A percentile compares a stretch with the other conserved stretches of the same genome.
Evolutionary conservation across 345 rosid genomes (phyloP).

Genomic region (Syzygium oleosum): DNA sequence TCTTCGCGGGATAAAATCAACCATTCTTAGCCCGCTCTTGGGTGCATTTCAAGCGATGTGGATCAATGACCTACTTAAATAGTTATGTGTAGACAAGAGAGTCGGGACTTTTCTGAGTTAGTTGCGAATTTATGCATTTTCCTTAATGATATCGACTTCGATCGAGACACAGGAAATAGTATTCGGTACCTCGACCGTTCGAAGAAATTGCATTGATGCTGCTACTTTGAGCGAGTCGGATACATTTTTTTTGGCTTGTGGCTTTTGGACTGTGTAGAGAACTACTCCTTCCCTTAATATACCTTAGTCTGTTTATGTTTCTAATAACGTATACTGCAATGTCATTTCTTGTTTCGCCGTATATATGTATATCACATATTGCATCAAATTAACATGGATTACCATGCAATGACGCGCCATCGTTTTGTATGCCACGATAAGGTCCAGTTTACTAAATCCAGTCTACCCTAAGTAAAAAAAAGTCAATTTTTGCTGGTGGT

Average conservation of each 20-base stretch:
- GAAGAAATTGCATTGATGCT: neutral
- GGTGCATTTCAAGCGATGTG: neutral
- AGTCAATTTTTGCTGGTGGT: neutral
- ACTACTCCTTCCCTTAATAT: neutral
- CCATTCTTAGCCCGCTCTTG: neutral
- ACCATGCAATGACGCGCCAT: neutral
- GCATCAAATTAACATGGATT: neutral
- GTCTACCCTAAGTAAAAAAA: neutral
- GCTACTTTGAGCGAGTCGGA: accelerated
- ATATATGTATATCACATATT: neutral
- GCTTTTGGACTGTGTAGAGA: neutral
- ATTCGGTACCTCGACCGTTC: neutral
- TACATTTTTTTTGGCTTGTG: neutral
- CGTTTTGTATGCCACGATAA: neutral
- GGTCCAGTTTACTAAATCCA: neutral
- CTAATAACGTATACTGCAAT: neutral
- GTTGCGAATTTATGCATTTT: neutral
- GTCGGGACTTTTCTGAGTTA: neutral
- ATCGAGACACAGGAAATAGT: neutral
- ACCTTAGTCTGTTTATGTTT: neutral
- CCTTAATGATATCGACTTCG: neutral
- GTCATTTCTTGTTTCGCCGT: neutral
- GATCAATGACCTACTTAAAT: neutral
- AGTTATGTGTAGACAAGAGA: neutral
- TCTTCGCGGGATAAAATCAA: neutral